Evolutionary conservation across 768 basidiomycete genomes (phyloP).

Genomic region (Gloeostereum incarnatum): DNA sequence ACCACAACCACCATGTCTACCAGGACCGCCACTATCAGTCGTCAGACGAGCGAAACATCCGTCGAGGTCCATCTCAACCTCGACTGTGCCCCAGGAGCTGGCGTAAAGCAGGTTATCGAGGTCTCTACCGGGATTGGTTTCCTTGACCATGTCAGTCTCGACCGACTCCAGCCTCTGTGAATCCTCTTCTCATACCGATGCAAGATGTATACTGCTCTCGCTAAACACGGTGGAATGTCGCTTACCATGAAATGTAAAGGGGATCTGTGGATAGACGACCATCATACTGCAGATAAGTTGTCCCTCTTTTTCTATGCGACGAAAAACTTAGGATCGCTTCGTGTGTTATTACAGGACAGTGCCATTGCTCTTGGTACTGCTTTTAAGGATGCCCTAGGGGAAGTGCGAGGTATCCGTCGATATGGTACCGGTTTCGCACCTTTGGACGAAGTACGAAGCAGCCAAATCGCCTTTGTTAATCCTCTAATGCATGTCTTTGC

Average conservation of each 20-base stretch:
- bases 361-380: constrained; percentile 83
- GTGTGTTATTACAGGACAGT: constrained; percentile 60
- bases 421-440: constrained; percentile 98
- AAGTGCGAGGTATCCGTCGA: constrained; percentile 86
- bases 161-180: neutral
- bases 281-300: constrained; percentile 94
- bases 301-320: constrained; percentile 6
- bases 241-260: constrained; percentile 87
- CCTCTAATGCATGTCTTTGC: constrained; percentile 2
- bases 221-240: constrained; percentile 95
- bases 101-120: constrained; percentile 62
- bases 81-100: constrained; percentile 63
- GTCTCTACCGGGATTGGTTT: constrained; percentile 97
- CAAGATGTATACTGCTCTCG: constrained; percentile 96
- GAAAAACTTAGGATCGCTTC: no score
- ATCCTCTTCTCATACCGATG: neutral
- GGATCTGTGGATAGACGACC: constrained; percentile 97
- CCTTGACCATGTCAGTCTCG: constrained; percentile 76
- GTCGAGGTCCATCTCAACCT: constrained; percentile 79
- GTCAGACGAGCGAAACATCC: constrained; percentile 87
- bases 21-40: constrained; percentile 60
- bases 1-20: constrained; percentile 30
- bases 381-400: constrained; percentile 92
- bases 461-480: constrained; percentile 1
- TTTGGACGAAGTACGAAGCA: constrained; percentile 73